phyloP scores from a whole-genome alignment of 2,329 filamentous ascomycete species.

The Talaromyces rugulosus region DNA sequence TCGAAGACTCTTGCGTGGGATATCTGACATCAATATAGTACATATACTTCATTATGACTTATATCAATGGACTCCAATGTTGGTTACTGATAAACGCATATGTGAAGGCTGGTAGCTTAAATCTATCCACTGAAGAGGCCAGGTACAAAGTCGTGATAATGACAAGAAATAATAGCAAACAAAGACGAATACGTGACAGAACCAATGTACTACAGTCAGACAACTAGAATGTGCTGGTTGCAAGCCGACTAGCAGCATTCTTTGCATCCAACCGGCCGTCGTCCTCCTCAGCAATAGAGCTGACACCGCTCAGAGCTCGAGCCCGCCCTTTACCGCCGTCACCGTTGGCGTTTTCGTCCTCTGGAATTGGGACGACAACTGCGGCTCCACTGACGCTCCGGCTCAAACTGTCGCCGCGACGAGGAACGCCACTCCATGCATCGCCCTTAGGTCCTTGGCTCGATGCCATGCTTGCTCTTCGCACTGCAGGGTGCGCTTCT shows the following conservation, averaged over 20 bases:
- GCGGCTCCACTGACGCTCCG: constrained; percentile 73
- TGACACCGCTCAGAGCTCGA: constrained; percentile 44
- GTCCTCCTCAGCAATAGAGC: constrained; percentile 57
- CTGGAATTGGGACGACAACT: constrained; percentile 55
- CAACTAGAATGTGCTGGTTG: constrained; percentile 81
- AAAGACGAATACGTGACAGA: neutral
- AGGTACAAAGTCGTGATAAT: neutral
- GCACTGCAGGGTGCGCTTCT: constrained; percentile 72
- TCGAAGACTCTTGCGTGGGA: too few relatives aligned
- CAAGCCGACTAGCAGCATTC: constrained; percentile 90
- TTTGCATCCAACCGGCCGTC: constrained; percentile 92
- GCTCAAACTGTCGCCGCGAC: constrained; percentile 72
- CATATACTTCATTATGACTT: neutral
- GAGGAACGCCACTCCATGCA: constrained; percentile 90
- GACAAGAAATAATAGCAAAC: neutral
- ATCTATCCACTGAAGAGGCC: neutral
- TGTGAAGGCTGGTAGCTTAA: neutral
- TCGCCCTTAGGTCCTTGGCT: constrained; percentile 98
- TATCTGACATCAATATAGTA: neutral
- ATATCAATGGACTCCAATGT: neutral
- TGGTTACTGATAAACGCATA: neutral
- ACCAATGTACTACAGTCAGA: constrained; percentile 2
- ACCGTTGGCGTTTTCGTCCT: constrained; percentile 56
- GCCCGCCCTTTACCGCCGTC: constrained; percentile 40
- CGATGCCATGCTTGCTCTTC: constrained; percentile 73